Evolutionary conservation across 2,329 filamentous ascomycete species (phyloP).

Genomic region (Hymenoscyphus occultus): DNA sequence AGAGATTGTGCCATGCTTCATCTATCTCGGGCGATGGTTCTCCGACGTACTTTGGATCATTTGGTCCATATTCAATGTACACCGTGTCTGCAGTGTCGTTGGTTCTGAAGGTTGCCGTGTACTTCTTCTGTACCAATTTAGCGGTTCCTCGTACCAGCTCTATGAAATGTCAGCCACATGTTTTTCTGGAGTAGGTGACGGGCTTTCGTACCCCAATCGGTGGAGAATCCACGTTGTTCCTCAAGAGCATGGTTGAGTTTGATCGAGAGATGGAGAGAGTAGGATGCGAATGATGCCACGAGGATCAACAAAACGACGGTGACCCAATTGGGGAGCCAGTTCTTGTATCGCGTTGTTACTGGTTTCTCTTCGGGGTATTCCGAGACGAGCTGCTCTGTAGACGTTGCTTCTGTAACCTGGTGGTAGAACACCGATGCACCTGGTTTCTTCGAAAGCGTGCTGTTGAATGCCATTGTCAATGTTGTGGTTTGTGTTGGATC

Average conservation of each 20-base stretch:
- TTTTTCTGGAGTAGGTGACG: neutral
- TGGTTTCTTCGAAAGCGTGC: neutral
- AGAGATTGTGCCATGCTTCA: constrained; percentile 22
- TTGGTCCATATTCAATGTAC: constrained; percentile 20
- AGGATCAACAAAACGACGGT: neutral
- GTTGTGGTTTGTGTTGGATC: neutral
- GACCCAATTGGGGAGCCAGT: neutral
- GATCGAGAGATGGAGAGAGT: neutral
- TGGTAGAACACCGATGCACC: neutral
- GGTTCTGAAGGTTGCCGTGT: constrained; percentile 25
- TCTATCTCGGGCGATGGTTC: constrained; percentile 23
- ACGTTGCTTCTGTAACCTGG: neutral
- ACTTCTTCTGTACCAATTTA: constrained; percentile 19
- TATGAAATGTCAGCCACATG: neutral
- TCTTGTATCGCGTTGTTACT: neutral
- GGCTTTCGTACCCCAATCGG: constrained; percentile 15
- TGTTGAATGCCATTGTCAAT: neutral
- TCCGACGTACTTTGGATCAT: constrained; percentile 21
- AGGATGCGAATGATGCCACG: neutral
- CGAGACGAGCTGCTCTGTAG: neutral
- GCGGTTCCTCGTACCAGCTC: constrained; percentile 15
- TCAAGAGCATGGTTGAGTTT: neutral
- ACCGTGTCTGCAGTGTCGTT: constrained; percentile 18
- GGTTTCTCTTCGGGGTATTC: neutral
- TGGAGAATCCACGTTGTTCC: constrained; percentile 10